Conservation (phyloP, 2,329 filamentous ascomycete genomes). For the Fusarium globosum region DNA sequence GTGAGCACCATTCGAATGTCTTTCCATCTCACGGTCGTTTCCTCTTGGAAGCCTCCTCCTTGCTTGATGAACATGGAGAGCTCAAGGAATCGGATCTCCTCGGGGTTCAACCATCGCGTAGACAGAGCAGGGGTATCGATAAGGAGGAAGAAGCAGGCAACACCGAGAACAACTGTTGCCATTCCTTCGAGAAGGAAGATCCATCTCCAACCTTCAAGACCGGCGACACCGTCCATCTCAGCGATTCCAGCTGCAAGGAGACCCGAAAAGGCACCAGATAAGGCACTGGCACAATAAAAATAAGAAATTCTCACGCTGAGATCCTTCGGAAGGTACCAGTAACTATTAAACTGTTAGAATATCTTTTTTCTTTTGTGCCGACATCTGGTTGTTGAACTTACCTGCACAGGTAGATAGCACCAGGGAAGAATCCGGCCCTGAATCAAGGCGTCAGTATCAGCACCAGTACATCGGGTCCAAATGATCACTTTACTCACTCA, state of each 20-base stretch:
- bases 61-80: slow-evolving; percentile 49
- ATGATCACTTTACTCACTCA: slow-evolving; percentile 55
- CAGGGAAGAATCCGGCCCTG: slow-evolving; percentile 73
- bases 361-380: too few species aligned
- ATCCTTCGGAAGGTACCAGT: slow-evolving; percentile 81
- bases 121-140: slow-evolving; percentile 55
- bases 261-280: slow-evolving; percentile 79
- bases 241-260: slow-evolving; percentile 75
- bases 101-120: slow-evolving; percentile 47
- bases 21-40: background rate
- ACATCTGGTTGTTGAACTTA: background rate
- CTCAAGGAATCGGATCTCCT: slow-evolving; percentile 43
- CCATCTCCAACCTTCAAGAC: slow-evolving; percentile 49
- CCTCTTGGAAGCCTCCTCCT: slow-evolving; percentile 13
- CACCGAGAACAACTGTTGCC: slow-evolving; percentile 51
- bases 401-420: slow-evolving; percentile 77
- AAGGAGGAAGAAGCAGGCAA: slow-evolving; percentile 58
- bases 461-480: background rate
- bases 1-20: slow-evolving; percentile 44
- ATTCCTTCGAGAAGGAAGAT: slow-evolving; percentile 45
- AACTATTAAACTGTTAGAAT: slow-evolving; percentile 49
- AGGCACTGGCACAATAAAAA: slow-evolving; percentile 81
- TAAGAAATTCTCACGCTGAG: slow-evolving; percentile 78
- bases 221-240: slow-evolving; percentile 71
- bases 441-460: background rate